Conservation (phyloP, 768 basidiomycete species). For the Termitomyces sp. region DNA sequence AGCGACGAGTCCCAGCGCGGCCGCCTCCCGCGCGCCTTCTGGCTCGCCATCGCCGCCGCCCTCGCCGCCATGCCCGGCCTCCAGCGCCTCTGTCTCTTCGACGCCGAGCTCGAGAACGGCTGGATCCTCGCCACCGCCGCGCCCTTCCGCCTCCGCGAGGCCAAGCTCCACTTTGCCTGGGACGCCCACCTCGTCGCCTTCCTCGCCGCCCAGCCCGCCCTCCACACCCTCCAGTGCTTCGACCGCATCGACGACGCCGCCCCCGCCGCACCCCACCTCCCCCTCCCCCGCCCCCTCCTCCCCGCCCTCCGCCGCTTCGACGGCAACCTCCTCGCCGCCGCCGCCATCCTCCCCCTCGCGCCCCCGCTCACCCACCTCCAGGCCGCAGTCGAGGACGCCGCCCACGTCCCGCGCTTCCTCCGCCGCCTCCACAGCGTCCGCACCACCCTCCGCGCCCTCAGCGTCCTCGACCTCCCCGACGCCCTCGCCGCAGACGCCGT, state of each 20-base stretch:
- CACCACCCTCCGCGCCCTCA: constrained; percentile 23
- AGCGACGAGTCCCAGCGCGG: background rate
- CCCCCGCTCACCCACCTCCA: constrained; percentile 42
- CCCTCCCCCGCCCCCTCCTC: constrained; percentile 19
- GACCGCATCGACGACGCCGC: constrained; percentile 8
- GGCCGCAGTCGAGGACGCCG: constrained; percentile 30
- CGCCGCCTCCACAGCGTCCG: constrained; percentile 10
- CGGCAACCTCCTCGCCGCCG: constrained; percentile 35
- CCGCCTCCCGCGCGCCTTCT: background rate
- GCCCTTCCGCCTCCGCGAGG: constrained; percentile 39
- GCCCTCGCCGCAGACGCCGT: constrained; percentile 16
- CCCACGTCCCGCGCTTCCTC: constrained; percentile 27
- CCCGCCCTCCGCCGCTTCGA: constrained; percentile 39
- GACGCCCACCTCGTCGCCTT: constrained; percentile 41
- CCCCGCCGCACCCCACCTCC: background rate
- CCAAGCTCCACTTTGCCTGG: constrained; percentile 45
- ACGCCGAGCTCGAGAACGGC: background rate
- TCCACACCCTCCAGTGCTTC: constrained; percentile 32
- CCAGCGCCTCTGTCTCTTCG: background rate
- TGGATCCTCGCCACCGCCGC: background rate
- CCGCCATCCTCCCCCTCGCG: constrained; percentile 26
- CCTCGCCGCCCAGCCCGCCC: constrained; percentile 37
- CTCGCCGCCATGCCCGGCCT: background rate
- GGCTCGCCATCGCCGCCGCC: background rate
- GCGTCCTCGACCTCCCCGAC: constrained; percentile 25